Base-by-base conservation (phyloP, 768 basidiomycete genomes). In the Tylopilus sp. region DNA sequence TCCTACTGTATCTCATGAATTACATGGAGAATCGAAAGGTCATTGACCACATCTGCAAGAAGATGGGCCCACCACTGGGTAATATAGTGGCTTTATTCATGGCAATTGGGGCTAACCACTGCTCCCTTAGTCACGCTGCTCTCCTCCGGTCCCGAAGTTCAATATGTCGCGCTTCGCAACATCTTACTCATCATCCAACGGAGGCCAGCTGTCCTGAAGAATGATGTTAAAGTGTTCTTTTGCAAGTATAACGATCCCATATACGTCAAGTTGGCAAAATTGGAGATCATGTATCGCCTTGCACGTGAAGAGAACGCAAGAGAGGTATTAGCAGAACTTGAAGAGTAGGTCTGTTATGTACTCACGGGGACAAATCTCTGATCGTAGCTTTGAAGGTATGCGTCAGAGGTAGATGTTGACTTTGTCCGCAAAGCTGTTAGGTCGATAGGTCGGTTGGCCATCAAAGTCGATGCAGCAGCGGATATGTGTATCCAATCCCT, bases 181-280 rank as follows among this genome's bases (percentile, higher is more conserved):
- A 98, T 99, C 65, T 78, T 98, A 44, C 80, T 99, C 43, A 97
- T 99, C 67, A 95, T 99, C 56, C 97, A 98, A 73, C 82, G 95
- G 43, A 80, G 97, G 26, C 94, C 97, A 3, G 71, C 84, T 12
- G 91, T 99, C 28, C 75, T 99, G 38, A 90, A 90, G 71, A 97
- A 97, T 71, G 97, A 98, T 65, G 95, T 99, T 64, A 93, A 93
- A 62, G 95, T 98, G 13, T 98, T 99, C 73, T 99, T 99, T 73
- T 98, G 94, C 88, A 98, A 99, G 71, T 99, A 98, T 70, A 98
- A 98, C 67, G 97, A 98, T 63, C 97, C 97, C 3, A 97, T 98
- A 59, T 99, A 98, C 67, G 92, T 98, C 68, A 98, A 99, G 68
- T 79, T 99, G 26, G 95, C 95, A 44, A 98, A 99, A 62, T 76